Evolutionary conservation across 2,329 filamentous ascomycete genomes (phyloP).

Genomic region (Salinomyces thailandicus): DNA sequence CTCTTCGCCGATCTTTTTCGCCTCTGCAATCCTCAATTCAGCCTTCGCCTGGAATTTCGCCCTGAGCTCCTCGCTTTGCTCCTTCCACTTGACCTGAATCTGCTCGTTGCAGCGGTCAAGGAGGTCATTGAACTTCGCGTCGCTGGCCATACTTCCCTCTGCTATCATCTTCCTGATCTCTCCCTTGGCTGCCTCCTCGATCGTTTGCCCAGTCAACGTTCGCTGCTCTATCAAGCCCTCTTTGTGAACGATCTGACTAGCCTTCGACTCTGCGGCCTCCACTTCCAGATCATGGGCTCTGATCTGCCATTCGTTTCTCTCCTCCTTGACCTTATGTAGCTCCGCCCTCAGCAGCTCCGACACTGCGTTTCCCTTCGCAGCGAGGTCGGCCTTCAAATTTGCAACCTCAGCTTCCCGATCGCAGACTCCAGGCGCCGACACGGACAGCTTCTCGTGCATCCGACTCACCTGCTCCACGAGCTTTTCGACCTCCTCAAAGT

Average conservation of each 20-base stretch:
- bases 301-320: background rate
- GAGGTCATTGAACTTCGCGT: constrained; percentile 1
- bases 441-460: no score
- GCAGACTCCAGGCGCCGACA: no score
- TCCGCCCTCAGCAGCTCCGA: background rate
- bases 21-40: constrained; percentile 1
- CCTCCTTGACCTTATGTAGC: constrained; percentile 1
- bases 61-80: background rate
- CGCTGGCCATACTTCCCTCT: background rate
- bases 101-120: background rate
- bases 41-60: constrained; percentile 1
- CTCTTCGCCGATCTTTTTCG: constrained; percentile 3
- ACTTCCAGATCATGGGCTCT: background rate
- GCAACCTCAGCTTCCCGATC: no score
- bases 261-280: background rate
- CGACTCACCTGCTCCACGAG: no score
- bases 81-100: background rate
- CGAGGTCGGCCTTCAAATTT: no score
- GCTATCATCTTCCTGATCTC: constrained; percentile 4
- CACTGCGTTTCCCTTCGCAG: no score
- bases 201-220: constrained; percentile 2
- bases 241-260: background rate
- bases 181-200: constrained; percentile 1
- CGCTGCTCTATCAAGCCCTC: constrained; percentile 2
- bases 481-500: no score